Evolutionary conservation across 352 stramenopile species (phyloP), one percentile per base, ranked within the genome.

Genomic region (Pythium insidiosum): DNA sequence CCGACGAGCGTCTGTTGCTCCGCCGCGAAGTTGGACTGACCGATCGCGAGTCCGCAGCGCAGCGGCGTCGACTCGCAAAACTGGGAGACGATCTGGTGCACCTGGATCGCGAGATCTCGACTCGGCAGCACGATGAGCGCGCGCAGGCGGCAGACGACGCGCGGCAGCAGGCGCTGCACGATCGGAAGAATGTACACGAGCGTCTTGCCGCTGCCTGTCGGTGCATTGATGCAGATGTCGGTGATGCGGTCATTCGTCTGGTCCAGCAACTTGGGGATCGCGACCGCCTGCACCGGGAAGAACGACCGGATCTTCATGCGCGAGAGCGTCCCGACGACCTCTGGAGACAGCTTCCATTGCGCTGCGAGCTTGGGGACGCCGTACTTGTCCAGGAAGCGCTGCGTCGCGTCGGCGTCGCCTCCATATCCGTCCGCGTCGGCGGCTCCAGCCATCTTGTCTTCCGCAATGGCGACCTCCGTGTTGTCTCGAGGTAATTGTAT

Each of bases 151-250:
- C 76, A 84, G 10, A 97, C 66, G 2, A 93, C 60, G 18, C 84
- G 78, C 28, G 62, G 35, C 6, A 86, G 52, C 19, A 99, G 67
- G 0, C 82, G 70, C 61, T 98, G 88, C 21, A 99, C 65, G 22
- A 99, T 94, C 7, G 95, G 95, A 28, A 99, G 61, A 11, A 97
- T 80, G 70, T 98, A 99, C 18, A 92, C 90, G 15, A 99, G 73
- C 34, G 96, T 99, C 62, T 99, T 99, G 38, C 96, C 96, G 45
- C 73, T 97, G 15, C 96, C 96, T 18, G 96, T 99, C 6, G 96
- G 96, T 25, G 96, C 94, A 30, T 91, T 93, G 60, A 98, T 97
- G 66, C 94, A 99, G 30, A 99, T 78, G 67, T 99, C 96, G 11
- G 72, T 86, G 42, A 83, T 67, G 43, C 73, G 76, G 52, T 88